Evolutionary conservation across 2,329 filamentous ascomycete species (phyloP).

Genomic region (Nemania serpens): DNA sequence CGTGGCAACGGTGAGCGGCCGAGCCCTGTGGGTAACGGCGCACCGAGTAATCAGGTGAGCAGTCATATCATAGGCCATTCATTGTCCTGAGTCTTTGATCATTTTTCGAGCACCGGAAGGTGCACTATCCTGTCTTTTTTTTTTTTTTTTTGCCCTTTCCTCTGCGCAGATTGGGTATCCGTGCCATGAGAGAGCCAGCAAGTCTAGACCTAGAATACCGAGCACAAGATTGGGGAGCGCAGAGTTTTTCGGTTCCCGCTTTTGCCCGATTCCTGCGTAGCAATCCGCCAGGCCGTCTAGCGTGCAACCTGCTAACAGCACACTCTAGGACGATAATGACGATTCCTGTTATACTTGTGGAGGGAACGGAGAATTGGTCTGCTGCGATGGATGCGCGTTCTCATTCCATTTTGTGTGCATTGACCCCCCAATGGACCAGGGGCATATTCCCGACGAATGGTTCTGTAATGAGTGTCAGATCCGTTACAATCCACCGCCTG

Average conservation of each 20-base stretch:
- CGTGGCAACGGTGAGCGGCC: constrained; percentile 67
- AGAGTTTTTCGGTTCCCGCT: constrained; percentile 38
- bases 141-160: no score
- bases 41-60: constrained; percentile 58
- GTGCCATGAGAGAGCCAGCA: constrained; percentile 11
- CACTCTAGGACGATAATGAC: constrained; percentile 72
- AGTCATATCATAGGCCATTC: constrained; percentile 1
- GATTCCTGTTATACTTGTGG: constrained; percentile 89
- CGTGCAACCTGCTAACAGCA: constrained; percentile 43
- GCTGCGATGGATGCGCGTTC: constrained; percentile 89
- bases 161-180: neutral
- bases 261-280: constrained; percentile 44
- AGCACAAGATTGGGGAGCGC: constrained; percentile 31
- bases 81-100: neutral
- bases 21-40: constrained; percentile 64
- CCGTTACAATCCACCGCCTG: constrained; percentile 51
- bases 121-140: neutral
- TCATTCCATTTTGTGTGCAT: constrained; percentile 91
- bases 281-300: constrained; percentile 35
- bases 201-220: constrained; percentile 29
- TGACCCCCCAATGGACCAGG: constrained; percentile 74
- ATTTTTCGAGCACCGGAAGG: neutral
- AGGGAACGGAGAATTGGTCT: constrained; percentile 82
- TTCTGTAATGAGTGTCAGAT: constrained; percentile 75
- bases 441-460: constrained; percentile 74